A percentile compares a stretch with the other conserved stretches of the same genome.
Conservation (phyloP, 306 rosid genomes). For the Citrullus colocynthis region DNA sequence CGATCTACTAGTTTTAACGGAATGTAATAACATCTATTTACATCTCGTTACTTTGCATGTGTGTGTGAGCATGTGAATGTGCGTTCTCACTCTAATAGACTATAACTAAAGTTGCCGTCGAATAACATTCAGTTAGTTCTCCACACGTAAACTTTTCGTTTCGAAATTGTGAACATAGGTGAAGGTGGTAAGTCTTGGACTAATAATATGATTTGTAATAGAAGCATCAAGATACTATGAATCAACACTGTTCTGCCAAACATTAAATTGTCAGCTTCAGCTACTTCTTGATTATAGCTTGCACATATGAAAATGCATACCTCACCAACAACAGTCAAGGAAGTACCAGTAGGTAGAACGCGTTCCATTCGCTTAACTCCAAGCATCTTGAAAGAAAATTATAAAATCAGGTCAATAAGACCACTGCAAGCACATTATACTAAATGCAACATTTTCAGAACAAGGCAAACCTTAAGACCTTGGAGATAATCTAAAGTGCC, state of each 20-base stretch:
- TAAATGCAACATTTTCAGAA: constrained; percentile 2
- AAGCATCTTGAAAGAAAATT: constrained; percentile 54
- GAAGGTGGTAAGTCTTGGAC: background rate
- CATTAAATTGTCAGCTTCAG: background rate
- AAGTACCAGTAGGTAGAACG: constrained; percentile 87
- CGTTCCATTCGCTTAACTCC: constrained; percentile 92
- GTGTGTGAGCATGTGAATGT: background rate
- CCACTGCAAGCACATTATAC: constrained; percentile 1
- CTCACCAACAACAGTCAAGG: constrained; percentile 98
- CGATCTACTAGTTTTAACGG: background rate
- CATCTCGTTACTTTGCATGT: background rate
- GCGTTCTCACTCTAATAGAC: background rate
- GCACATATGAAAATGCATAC: constrained; percentile 25
- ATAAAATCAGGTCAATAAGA: background rate
- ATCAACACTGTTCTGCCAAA: background rate
- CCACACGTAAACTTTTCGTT: background rate
- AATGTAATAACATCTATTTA: background rate
- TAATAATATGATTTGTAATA: background rate
- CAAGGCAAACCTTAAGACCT: constrained; percentile 72
- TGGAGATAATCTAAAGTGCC: constrained; percentile 97
- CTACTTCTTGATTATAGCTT: background rate
- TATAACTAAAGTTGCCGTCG: background rate
- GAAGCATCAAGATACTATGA: background rate
- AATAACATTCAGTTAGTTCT: background rate
- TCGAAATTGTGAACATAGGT: background rate